Base-by-base conservation (phyloP, 768 basidiomycete genomes). In the Pilatotrama ljubarskyi region DNA sequence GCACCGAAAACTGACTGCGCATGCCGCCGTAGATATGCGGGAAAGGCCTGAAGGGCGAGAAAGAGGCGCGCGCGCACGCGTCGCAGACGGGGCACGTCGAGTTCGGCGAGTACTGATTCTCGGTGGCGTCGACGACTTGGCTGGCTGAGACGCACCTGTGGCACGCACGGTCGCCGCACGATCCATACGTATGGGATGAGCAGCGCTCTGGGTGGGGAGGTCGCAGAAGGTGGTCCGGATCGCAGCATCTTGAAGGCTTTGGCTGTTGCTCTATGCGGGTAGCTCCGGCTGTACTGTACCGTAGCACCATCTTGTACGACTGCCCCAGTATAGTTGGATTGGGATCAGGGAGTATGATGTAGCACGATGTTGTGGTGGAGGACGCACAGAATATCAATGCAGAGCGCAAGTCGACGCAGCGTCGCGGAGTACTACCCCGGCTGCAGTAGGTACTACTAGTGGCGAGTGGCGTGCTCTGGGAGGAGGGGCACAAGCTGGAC, bases 21-120 rank as follows among this genome's bases (percentile, higher is more conserved):
- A 20, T 50, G 47, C 41, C 57, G 57, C 53, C 50, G n/a, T 44
- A 93, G 86, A 78, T 88, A 51, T 98, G 95, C 68, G 84, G 88
- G 17, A 79, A 85, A 66, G 94, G 92, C 0, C 75, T 98, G 64
- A 95, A 89, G 66, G 96, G 96, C 35, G 95, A 98, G 77, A 98
- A 95, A 68, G 95, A 87, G 61, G 96, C 96, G 1, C 84, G 91
- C 36, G 82, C 83, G 47, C 96, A 98, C 71, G 96, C 96, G 5
- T 82, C 83, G 67, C 78, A 85, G 73, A 97, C 94, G 0, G 93
- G 95, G 0, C 95, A 97, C 74, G 81, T 82, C 18, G 78, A 80
- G 41, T 95, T 95, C 65, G 92, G 91, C 62, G 93, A 93, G 70
- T 94, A 87, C 70, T 91, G 64, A 70, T 3, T 20, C 37, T 6